Percentiles rank a stretch among this genome's conserved stretches.
Conservation (phyloP, 1,284 basidiomycete species). For the Cryptococcus maquisensis region DNA sequence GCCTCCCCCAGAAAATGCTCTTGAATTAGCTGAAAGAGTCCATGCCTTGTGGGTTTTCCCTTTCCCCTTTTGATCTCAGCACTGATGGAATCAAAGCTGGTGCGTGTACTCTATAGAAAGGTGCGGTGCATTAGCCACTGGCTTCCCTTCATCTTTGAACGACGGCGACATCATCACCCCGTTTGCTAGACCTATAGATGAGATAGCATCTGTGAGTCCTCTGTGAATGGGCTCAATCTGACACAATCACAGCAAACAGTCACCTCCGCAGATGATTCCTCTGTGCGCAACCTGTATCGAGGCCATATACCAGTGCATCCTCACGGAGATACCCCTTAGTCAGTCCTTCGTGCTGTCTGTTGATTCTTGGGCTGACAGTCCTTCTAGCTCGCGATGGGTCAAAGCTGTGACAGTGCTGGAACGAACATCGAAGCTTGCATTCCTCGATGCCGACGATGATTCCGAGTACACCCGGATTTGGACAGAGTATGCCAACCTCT, state of each 20-base stretch:
- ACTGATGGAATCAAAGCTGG: conserved; percentile 27
- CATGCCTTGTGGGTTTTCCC: conserved; percentile 35
- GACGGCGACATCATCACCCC: conserved; percentile 44
- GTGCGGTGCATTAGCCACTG: conserved; percentile 35
- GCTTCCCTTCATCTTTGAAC: conserved; percentile 30
- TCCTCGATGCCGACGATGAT: conserved; percentile 32
- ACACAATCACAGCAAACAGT: conserved; percentile 21
- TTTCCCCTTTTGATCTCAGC: neutral
- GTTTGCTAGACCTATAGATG: conserved; percentile 29
- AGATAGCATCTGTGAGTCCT: conserved; percentile 31
- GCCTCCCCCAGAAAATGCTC: conserved; percentile 37
- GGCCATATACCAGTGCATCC: conserved; percentile 14
- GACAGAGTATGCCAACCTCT: conserved; percentile 21
- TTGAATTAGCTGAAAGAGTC: conserved; percentile 43
- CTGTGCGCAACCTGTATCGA: conserved; percentile 35
- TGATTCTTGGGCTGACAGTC: neutral
- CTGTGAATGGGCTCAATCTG: neutral
- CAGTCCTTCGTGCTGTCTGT: conserved; percentile 7
- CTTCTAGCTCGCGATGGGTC: conserved; percentile 23
- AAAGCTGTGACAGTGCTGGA: conserved; percentile 38
- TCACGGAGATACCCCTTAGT: conserved; percentile 30
- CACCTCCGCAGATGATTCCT: conserved; percentile 32
- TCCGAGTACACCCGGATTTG: conserved; percentile 34
- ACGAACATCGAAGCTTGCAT: conserved; percentile 37
- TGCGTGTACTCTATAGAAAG: conserved; percentile 36